A percentile compares a stretch with the other conserved stretches of the same genome.
Conservation (phyloP, 2,329 filamentous ascomycete species). For the Pleoardoris graminearum region DNA sequence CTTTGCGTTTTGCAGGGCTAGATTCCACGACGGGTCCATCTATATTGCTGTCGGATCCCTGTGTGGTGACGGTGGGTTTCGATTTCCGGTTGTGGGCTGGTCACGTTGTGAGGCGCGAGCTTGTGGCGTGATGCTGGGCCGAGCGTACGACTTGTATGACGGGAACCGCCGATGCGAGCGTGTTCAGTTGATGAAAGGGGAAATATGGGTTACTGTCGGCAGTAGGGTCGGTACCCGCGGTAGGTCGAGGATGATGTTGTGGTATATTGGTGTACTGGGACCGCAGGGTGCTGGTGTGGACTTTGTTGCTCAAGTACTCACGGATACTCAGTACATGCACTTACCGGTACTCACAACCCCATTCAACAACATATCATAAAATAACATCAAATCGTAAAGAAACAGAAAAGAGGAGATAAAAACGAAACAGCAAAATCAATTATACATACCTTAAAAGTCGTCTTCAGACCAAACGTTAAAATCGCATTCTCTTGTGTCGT, state of each 20-base stretch:
- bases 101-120: conserved; percentile 21
- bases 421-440: neutral
- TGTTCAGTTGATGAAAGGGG: neutral
- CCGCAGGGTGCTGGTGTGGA: neutral
- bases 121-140: conserved; percentile 39
- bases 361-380: neutral
- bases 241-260: neutral
- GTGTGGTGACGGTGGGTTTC: conserved; percentile 12
- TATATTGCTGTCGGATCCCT: conserved; percentile 11
- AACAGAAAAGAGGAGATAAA: neutral
- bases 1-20: conserved; percentile 27
- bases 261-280: neutral
- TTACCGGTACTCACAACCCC: no score
- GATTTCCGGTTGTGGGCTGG: conserved; percentile 7
- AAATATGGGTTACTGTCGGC: conserved; percentile 6
- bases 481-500: neutral
- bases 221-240: conserved; percentile 9
- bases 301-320: neutral
- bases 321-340: neutral
- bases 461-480: neutral
- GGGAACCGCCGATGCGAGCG: conserved; percentile 1
- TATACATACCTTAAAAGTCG: neutral
- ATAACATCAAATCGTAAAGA: neutral
- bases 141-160: neutral
- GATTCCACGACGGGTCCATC: conserved; percentile 27